Conservation (phyloP, 2,329 filamentous ascomycete genomes). For the Neodidymelliopsis sp. region DNA sequence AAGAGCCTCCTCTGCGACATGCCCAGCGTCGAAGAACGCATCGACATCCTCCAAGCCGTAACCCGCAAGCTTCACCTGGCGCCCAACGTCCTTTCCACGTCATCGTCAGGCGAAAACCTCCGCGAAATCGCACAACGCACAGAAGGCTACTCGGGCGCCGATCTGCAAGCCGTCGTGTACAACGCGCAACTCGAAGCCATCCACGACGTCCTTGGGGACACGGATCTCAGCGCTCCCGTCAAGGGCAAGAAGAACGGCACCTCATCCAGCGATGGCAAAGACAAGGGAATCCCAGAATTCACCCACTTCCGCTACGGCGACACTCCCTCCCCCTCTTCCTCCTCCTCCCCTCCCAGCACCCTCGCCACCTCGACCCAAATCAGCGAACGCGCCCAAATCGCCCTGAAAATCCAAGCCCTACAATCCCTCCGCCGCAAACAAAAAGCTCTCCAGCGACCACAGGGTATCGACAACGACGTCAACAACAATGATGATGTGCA, state of each 20-base stretch:
- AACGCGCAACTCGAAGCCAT: slow-evolving; percentile 98
- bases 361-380: slow-evolving; percentile 63
- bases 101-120: slow-evolving; percentile 53
- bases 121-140: slow-evolving; percentile 80
- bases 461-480: slow-evolving; percentile 25
- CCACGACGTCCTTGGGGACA: slow-evolving; percentile 82
- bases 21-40: slow-evolving; percentile 77
- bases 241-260: slow-evolving; percentile 38
- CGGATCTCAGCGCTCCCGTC: slow-evolving; percentile 46
- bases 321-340: slow-evolving; percentile 47
- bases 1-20: slow-evolving; percentile 94
- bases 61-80: slow-evolving; percentile 79
- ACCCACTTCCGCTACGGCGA: slow-evolving; percentile 82
- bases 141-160: slow-evolving; percentile 91
- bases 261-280: slow-evolving; percentile 4
- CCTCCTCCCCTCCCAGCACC: slow-evolving; percentile 50
- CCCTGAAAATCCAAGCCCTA: slow-evolving; percentile 81
- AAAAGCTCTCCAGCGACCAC: slow-evolving; percentile 54
- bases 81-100: slow-evolving; percentile 64
- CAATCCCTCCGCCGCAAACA: slow-evolving; percentile 73
- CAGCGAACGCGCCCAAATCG: slow-evolving; percentile 80
- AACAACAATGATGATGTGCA: slow-evolving; percentile 27
- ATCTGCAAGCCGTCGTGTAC: slow-evolving; percentile 92
- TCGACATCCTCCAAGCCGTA: slow-evolving; percentile 89
- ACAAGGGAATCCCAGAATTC: slow-evolving; percentile 43